Percentiles rank a stretch among this genome's conserved stretches.
phyloP scores from a whole-genome alignment of 441 rosid species.

The Bocquillonia castaneifolia region DNA sequence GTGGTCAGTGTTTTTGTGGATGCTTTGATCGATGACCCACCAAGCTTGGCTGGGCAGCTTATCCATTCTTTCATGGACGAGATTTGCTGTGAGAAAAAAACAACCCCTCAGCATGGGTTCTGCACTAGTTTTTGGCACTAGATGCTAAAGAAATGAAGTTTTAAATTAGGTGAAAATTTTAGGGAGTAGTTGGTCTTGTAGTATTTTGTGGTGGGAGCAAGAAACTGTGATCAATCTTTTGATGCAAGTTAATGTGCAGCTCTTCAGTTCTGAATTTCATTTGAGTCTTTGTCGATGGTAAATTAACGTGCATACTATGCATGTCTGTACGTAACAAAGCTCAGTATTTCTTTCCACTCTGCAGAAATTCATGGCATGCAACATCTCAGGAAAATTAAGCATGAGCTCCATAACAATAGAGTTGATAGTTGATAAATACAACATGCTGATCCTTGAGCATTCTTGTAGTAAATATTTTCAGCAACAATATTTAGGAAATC shows the following conservation, averaged over 20 bases:
- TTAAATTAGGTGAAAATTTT: not conserved
- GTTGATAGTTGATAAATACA: too few species aligned
- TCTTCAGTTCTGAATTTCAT: not conserved
- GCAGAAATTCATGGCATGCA: not conserved
- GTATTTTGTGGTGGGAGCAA: constrained; percentile 3
- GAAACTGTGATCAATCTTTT: not conserved
- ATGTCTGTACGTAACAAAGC: not conserved
- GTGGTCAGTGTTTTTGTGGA: constrained; percentile 71
- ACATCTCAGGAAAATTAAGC: too few species aligned
- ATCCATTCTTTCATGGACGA: constrained; percentile 67
- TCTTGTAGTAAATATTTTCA: too few species aligned
- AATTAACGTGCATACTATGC: not conserved
- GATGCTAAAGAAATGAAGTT: not conserved
- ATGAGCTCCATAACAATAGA: too few species aligned
- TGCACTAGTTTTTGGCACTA: constrained; percentile 83
- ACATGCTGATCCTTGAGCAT: too few species aligned
- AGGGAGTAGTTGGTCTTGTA: not conserved
- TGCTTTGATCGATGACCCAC: constrained; percentile 58
- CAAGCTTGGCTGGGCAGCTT: constrained; percentile 82
- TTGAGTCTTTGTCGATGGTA: not conserved
- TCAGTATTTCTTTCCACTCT: not conserved
- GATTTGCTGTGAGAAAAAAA: constrained; percentile 41
- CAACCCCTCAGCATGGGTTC: constrained; percentile 48
- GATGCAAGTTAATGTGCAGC: constrained; percentile 2
- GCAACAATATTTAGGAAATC: too few species aligned